A percentile compares a stretch with the other conserved stretches of the same genome.
Evolutionary conservation across 2,329 filamentous ascomycete species (phyloP).

Genomic region (Escovopsis weberi): DNA sequence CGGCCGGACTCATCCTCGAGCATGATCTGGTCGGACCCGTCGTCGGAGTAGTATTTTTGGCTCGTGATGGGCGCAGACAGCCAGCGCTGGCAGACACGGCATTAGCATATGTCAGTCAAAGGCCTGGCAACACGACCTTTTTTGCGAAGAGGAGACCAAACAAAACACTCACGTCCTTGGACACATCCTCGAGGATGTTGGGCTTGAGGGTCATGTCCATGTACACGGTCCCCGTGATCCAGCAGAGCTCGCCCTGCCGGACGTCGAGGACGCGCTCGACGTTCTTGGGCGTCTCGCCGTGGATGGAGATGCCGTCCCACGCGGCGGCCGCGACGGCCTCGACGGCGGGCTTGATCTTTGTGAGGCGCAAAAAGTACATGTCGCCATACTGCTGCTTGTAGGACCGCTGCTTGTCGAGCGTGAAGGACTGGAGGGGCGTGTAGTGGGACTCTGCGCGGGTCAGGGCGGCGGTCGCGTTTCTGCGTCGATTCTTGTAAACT

Average conservation of each 20-base stretch:
- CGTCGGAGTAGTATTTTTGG: conserved; percentile 58
- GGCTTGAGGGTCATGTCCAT: conserved; percentile 97
- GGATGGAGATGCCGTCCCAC: conserved; percentile 69
- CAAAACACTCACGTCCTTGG: conserved; percentile 56
- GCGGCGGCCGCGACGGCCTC: conserved; percentile 58
- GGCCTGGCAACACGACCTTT: background rate
- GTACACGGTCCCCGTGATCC: conserved; percentile 88
- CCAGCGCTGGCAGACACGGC: conserved; percentile 49
- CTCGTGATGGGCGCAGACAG: conserved; percentile 67
- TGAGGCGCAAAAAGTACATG: conserved; percentile 89
- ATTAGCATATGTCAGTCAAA: conserved; percentile 1
- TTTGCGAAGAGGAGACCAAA: background rate
- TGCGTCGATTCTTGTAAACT: conserved; percentile 1
- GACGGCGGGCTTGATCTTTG: conserved; percentile 72
- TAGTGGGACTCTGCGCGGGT: conserved; percentile 47
- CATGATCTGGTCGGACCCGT: conserved; percentile 56
- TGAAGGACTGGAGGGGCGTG: conserved; percentile 61
- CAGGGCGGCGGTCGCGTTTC: conserved; percentile 21
- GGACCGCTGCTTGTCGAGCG: conserved; percentile 53
- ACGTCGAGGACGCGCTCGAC: conserved; percentile 91
- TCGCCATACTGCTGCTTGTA: conserved; percentile 95
- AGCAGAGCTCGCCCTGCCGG: conserved; percentile 86
- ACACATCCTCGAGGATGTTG: conserved; percentile 87
- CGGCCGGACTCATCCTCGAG: conserved; percentile 93
- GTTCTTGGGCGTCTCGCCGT: conserved; percentile 55